phyloP scores from a whole-genome alignment of 2,329 filamentous ascomycete species.

The Verruconis gallopava region DNA sequence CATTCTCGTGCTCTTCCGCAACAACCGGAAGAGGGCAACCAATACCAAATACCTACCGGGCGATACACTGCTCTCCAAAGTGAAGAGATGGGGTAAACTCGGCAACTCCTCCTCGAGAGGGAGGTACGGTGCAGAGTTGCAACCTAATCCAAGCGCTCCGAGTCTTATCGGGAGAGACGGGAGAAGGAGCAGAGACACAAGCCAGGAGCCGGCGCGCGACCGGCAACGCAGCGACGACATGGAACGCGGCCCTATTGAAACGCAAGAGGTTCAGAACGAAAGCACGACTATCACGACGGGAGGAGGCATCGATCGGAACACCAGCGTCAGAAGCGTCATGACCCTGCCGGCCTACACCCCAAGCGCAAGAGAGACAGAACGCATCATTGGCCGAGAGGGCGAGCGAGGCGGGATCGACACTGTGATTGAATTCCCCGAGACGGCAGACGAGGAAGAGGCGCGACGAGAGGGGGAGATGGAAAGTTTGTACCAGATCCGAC shows the following conservation, averaged over 20 bases:
- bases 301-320: constrained; percentile 58
- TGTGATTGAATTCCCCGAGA: constrained; percentile 75
- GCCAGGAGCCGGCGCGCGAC: constrained; percentile 1
- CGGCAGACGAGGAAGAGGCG: constrained; percentile 62
- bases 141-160: constrained; percentile 3
- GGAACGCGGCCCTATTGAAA: constrained; percentile 4
- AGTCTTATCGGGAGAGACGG: constrained; percentile 4
- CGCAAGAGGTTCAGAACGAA: constrained; percentile 1
- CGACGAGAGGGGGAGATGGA: constrained; percentile 87
- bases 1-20: constrained; percentile 1
- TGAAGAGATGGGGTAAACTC: constrained; percentile 2
- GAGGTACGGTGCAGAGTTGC: constrained; percentile 6
- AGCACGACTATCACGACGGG: constrained; percentile 16
- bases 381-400: constrained; percentile 75
- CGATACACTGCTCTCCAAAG: constrained; percentile 3
- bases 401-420: constrained; percentile 85
- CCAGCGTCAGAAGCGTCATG: constrained; percentile 84
- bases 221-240: not conserved
- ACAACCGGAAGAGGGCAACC: not conserved
- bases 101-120: constrained; percentile 4
- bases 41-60: not conserved
- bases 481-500: constrained; percentile 74
- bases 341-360: constrained; percentile 77
- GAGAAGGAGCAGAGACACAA: not conserved
- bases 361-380: constrained; percentile 60